Conservation (phyloP, 1,284 basidiomycete genomes). For the Marasmius oreades region DNA sequence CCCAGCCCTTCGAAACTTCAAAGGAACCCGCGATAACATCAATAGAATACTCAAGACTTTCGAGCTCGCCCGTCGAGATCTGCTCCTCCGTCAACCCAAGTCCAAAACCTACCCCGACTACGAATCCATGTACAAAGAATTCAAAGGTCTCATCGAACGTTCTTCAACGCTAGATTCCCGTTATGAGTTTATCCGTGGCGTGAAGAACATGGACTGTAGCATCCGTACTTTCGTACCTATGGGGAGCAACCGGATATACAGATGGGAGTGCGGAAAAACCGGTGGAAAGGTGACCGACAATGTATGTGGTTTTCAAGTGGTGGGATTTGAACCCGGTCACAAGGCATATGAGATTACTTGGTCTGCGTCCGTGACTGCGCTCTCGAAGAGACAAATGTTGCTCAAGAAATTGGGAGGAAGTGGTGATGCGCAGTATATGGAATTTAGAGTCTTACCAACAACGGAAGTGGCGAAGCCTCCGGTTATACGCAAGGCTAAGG, state of each 20-base stretch:
- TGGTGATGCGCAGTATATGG: constrained; percentile 11
- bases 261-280: constrained; percentile 19
- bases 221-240: constrained; percentile 3
- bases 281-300: constrained; percentile 11
- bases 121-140: constrained; percentile 11
- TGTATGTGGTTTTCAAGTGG: constrained; percentile 6
- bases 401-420: constrained; percentile 1
- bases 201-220: constrained; percentile 14
- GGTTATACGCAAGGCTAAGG: not conserved
- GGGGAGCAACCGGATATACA: constrained; percentile 1
- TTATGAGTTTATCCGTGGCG: constrained; percentile 16
- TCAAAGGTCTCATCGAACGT: constrained; percentile 9
- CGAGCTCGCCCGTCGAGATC: constrained; percentile 11
- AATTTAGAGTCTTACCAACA: constrained; percentile 6
- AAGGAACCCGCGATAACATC: constrained; percentile 5
- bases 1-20: constrained; percentile 16
- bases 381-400: constrained; percentile 1
- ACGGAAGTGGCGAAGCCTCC: not conserved
- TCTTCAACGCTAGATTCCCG: constrained; percentile 12
- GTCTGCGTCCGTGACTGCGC: constrained; percentile 15
- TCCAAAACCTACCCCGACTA: constrained; percentile 8
- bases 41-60: constrained; percentile 13
- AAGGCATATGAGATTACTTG: constrained; percentile 19
- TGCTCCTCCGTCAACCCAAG: constrained; percentile 6
- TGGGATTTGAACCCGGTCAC: constrained; percentile 9